Percentiles rank a stretch among this genome's conserved stretches.
Evolutionary conservation across 805 yeast species (phyloP).

Genomic region (Blastobotrys peoriensis): DNA sequence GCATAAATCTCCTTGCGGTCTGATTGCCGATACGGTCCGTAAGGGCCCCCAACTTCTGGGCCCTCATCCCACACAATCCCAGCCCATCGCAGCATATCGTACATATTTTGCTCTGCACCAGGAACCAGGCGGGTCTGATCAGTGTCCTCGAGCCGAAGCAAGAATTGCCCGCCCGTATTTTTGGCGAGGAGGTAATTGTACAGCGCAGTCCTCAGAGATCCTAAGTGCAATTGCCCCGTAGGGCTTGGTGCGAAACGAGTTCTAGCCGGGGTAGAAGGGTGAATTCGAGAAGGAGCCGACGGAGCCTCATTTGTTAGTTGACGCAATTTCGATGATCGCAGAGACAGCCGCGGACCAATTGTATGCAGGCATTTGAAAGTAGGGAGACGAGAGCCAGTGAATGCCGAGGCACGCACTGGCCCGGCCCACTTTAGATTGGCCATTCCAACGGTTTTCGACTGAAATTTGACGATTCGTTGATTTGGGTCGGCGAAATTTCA

Average conservation of each 20-base stretch:
- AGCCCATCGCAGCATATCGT: conserved; percentile 72
- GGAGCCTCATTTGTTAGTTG: too few relatives aligned
- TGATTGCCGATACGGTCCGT: conserved; percentile 81
- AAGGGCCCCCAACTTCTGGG: conserved; percentile 53
- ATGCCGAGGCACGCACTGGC: too few relatives aligned
- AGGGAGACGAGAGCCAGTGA: too few relatives aligned
- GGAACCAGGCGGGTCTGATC: conserved; percentile 72
- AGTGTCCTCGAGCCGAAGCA: conserved; percentile 86
- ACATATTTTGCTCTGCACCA: conserved; percentile 80
- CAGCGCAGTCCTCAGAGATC: conserved; percentile 87
- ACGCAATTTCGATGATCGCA: background rate
- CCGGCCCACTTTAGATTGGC: too few relatives aligned
- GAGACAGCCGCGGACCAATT: too few relatives aligned
- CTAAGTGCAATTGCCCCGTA: conserved; percentile 90
- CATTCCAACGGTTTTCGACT: too few relatives aligned
- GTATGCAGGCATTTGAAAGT: too few relatives aligned
- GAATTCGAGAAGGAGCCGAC: background rate
- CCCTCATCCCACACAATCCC: conserved; percentile 77
- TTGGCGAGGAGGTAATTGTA: conserved; percentile 81
- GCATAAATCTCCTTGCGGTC: conserved; percentile 64
- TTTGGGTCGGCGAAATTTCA: too few relatives aligned
- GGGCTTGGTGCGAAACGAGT: conserved; percentile 98
- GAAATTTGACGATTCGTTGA: too few relatives aligned
- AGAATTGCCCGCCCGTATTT: conserved; percentile 71
- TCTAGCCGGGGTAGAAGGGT: conserved; percentile 49